Evolutionary conservation across 148 eudicot species (phyloP).

Genomic region (Rhododendron mucronatum): DNA sequence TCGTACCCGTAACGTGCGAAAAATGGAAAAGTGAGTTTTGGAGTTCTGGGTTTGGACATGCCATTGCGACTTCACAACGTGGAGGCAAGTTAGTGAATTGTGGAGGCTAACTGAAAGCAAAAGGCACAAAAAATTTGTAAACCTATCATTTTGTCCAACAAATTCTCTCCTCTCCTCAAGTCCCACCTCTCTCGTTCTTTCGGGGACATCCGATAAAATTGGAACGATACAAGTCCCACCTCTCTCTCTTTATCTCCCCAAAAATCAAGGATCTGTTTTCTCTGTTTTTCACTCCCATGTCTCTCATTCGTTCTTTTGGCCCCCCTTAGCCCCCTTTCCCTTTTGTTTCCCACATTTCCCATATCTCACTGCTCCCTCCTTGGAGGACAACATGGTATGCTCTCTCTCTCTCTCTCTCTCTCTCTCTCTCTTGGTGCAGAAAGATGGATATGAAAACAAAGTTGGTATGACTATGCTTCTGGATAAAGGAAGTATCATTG

Average conservation of each 20-base stretch:
- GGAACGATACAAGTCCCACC: too few relatives aligned
- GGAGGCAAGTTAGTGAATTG: slow-evolving; percentile 2
- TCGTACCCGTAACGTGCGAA: neutral
- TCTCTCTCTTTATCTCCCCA: neutral
- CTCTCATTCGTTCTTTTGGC: slow-evolving; percentile 5
- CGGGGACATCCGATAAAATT: too few relatives aligned
- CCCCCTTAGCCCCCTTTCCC: neutral
- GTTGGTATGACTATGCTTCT: neutral
- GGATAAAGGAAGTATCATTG: neutral
- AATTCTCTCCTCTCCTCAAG: slow-evolving; percentile 2
- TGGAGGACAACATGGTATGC: slow-evolving; percentile 6
- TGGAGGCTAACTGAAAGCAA: neutral
- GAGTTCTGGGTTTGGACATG: neutral
- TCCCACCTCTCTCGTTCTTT: neutral
- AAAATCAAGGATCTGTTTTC: slow-evolving; percentile 6
- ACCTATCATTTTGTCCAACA: slow-evolving; percentile 6
- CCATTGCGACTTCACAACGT: neutral
- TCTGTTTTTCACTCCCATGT: neutral
- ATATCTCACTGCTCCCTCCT: neutral
- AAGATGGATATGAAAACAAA: neutral
- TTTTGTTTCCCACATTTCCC: neutral
- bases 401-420: slow-evolving; percentile 2
- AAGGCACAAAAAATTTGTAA: neutral
- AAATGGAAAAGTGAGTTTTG: neutral
- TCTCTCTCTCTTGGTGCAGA: neutral